phyloP scores from a whole-genome alignment of 2,329 filamentous ascomycete genomes.

The Acarospora socialis region DNA sequence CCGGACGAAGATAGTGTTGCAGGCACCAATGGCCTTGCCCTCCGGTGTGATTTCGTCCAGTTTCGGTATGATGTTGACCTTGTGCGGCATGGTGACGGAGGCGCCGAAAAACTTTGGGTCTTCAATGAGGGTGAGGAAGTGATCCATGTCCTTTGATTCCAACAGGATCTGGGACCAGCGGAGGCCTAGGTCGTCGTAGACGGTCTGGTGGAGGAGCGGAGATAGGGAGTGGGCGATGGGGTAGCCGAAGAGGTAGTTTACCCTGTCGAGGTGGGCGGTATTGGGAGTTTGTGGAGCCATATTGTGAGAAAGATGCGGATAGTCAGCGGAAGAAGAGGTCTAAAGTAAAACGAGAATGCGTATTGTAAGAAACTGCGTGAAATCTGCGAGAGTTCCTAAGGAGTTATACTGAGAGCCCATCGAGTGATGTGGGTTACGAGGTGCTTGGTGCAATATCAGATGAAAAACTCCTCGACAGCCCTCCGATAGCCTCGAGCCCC shows the following conservation, averaged over 20 bases:
- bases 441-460: no score
- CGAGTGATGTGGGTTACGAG: no score
- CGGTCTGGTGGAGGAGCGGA: slow-evolving; percentile 8
- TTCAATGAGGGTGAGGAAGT: slow-evolving; percentile 5
- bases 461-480: no score
- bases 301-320: no score
- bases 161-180: slow-evolving; percentile 10
- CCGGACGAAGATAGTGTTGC: not conserved
- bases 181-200: slow-evolving; percentile 4
- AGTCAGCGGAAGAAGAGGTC: no score
- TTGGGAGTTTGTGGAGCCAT: no score
- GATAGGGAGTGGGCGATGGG: slow-evolving; percentile 8
- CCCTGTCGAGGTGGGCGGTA: no score
- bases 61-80: slow-evolving; percentile 42
- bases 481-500: no score
- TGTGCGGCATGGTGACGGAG: slow-evolving; percentile 14
- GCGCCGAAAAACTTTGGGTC: slow-evolving; percentile 13
- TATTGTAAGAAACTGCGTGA: no score
- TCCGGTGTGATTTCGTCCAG: slow-evolving; percentile 34
- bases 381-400: no score
- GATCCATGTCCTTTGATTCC: slow-evolving; percentile 7
- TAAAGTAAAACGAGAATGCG: no score
- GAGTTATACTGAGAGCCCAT: no score
- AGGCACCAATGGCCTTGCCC: slow-evolving; percentile 13
- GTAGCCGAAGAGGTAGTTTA: slow-evolving; percentile 9